A percentile compares a stretch with the other conserved stretches of the same genome.
phyloP scores from a whole-genome alignment of 345 rosid species.

The Schrenkiella parvula region DNA sequence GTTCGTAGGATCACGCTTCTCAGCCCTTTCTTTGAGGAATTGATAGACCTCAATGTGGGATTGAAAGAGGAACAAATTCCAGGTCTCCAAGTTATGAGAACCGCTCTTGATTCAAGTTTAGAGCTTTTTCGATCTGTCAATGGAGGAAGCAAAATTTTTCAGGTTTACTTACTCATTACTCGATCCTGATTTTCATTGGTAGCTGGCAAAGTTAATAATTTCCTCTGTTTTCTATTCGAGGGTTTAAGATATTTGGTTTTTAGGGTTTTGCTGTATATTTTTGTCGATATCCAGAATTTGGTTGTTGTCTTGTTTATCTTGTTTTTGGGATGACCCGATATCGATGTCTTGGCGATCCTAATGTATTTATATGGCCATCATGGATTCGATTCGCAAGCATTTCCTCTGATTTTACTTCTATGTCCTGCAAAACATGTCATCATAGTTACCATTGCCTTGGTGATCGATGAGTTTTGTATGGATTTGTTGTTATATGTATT shows the following conservation, averaged over 20 bases:
- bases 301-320: not conserved
- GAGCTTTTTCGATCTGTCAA: slow-evolving; percentile 55
- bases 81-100: slow-evolving; percentile 50
- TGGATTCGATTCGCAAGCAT: not conserved
- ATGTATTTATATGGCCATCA: not conserved
- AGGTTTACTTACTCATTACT: slow-evolving; percentile 47
- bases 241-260: slow-evolving; percentile 22
- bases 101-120: slow-evolving; percentile 60
- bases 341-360: not conserved
- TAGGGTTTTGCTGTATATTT: slow-evolving; percentile 11
- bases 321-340: not conserved
- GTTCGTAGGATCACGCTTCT: slow-evolving; percentile 87
- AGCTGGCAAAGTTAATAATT: slow-evolving; percentile 9
- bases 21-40: slow-evolving; percentile 93
- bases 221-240: slow-evolving; percentile 4
- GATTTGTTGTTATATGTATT: not conserved
- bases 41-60: slow-evolving; percentile 45
- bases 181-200: slow-evolving; percentile 5
- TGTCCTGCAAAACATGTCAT: not conserved
- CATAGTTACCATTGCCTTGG: not conserved
- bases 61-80: slow-evolving; percentile 39
- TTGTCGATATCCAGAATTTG: not conserved
- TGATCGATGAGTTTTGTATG: not conserved
- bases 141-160: slow-evolving; percentile 78
- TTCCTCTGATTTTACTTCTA: not conserved